Base-by-base conservation (phyloP, 2,329 filamentous ascomycete species). In the Paraconiothyrium sp. region DNA sequence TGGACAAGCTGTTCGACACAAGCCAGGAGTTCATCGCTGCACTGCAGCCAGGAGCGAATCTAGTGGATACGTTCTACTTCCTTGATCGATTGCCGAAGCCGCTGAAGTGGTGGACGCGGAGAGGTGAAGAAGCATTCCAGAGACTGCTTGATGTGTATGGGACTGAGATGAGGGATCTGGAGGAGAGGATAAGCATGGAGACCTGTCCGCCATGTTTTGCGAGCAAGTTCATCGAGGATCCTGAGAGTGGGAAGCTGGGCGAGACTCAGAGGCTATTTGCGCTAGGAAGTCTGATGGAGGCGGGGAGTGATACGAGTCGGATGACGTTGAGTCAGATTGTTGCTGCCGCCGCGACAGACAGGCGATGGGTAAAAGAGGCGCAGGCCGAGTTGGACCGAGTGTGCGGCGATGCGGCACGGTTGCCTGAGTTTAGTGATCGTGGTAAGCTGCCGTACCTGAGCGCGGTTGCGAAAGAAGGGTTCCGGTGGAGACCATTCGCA, bases 141-240 rank as follows among this genome's bases (percentile, higher is more conserved):
- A 68, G 66, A 14, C 50, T 66, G 22, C 27, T 58, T 8, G 65
- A 65, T 11, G 68, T 76, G 2, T 77, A 74, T 60, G 57, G 65
- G 22, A 58, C 65, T 16, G 69, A 77, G 60, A 51, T 65, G 27
- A 30, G 35, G 34, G 49, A 71, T 60, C 39, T 68, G 56, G 58
- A 63, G 62, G 34, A 57, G 54, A 41, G 71, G 30, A 70, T 73
- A 27, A 55, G 65, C 13, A 72, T 75, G 2, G 80, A 81, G 0
- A 67, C 60, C 2, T 73, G 80, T 1, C 78, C 76, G 0, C 67
- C 76, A 0, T 84, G 81, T 27, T 84, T 85, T 30, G 79, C 80
- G 0, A 81, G 76, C 1, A 76, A 83, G 5, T 76, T 84, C 8
- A 65, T 84, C 0, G 67, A 79, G 13, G 58, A 62, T 9, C 77